A percentile compares a stretch with the other conserved stretches of the same genome.
Conservation (phyloP, 352 stramenopile species). For the Pythium rhizo-oryzae region DNA sequence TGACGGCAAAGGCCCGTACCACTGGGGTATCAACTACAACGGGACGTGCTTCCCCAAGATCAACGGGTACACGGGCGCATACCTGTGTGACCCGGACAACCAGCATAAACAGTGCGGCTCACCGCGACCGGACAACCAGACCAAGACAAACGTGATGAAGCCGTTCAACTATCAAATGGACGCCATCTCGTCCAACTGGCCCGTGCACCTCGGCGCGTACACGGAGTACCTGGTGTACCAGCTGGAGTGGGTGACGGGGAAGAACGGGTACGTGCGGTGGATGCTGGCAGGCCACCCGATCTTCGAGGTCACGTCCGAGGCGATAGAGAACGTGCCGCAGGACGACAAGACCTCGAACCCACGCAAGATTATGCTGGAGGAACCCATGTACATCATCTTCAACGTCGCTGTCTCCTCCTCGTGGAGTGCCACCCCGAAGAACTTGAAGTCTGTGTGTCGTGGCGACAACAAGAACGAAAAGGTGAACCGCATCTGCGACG, state of each 20-base stretch:
- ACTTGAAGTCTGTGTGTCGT: constrained; percentile 35
- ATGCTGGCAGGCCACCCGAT: constrained; percentile 40
- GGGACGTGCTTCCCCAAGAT: constrained; percentile 58
- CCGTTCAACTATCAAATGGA: constrained; percentile 64
- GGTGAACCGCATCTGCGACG: constrained; percentile 45
- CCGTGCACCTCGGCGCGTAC: constrained; percentile 54
- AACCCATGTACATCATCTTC: constrained; percentile 68
- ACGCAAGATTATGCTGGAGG: constrained; percentile 56
- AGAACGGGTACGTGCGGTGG: constrained; percentile 56
- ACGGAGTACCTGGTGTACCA: constrained; percentile 54
- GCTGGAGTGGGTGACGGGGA: constrained; percentile 57
- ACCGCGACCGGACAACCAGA: constrained; percentile 5
- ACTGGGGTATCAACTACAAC: constrained; percentile 67
- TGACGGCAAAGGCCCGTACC: constrained; percentile 27
- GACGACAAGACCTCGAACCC: constrained; percentile 44
- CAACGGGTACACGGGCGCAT: constrained; percentile 58
- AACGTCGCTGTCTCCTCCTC: constrained; percentile 53
- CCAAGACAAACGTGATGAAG: constrained; percentile 14
- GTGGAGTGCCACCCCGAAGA: constrained; percentile 49
- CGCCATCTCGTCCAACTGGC: constrained; percentile 64
- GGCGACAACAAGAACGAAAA: constrained; percentile 18
- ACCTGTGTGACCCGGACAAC: constrained; percentile 57
- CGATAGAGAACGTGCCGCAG: constrained; percentile 47
- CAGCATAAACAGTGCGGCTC: constrained; percentile 9
- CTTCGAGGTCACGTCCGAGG: constrained; percentile 54